Evolutionary conservation across 352 stramenopile genomes (phyloP), one percentile per base, ranked within the genome.

Genomic region (Phytophthora colocasiae): DNA sequence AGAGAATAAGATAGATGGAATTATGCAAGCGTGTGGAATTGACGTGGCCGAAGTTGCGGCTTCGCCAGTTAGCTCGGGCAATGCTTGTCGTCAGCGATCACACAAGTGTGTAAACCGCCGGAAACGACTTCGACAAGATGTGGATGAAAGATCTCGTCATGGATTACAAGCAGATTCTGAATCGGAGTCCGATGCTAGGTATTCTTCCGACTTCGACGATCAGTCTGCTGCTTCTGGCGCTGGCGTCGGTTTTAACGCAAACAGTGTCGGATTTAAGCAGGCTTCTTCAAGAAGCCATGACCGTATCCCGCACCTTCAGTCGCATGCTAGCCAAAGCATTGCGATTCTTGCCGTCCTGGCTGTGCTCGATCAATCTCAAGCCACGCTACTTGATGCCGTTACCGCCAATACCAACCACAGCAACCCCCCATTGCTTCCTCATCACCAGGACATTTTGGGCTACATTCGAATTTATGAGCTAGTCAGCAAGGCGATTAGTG

Each of bases 1-100:
- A 36, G 57, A 69, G 11, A 72, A 48, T 7, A 77, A 63, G 41
- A 71, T 88, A 31, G 65, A 81, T 63, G 75, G 74, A 9, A 61
- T 85, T 4, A 64, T 90, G 19, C 63, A 76, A 12, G 71, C 75
- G 0, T 80, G 69, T 34, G 75, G 78, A 15, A 78, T 89, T 43
- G 19, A 74, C 15, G 44, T 58, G 17, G 24, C 19, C 55, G 38
- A 52, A 40, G 11, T 49, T 12, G n/a, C 29, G 14, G 31, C 14
- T 29, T 17, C 6, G 15, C 47, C 51, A n/a, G n/a, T 29, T 27
- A 44, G 27, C 6, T 43, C 27, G 3, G 58, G 17, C 27, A 14
- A 57, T 4, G 12, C 17, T 3, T 8, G 40, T 12, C 26, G 40
- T 47, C 31, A 58, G 8, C 47, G 34, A 40, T 51, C 48, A 54